These are phyloP conservation scores for Diophrys sp. DNA, from an alignment of 73 alveolate species.

Conservation along the genomic window DNA sequence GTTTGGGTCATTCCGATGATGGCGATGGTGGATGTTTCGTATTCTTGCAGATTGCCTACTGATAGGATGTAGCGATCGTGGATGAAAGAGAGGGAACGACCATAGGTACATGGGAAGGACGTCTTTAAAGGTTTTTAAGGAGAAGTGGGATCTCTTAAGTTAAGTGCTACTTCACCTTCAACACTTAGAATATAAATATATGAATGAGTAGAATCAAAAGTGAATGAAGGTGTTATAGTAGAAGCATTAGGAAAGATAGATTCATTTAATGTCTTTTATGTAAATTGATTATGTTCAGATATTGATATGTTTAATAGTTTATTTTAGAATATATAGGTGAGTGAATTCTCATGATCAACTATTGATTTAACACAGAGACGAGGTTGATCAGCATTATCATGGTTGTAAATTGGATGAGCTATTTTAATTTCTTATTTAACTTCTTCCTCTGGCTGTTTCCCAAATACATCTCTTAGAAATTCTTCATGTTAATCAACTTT, in stretches of 20 bases:
- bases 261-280: background rate
- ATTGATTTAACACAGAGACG: background rate
- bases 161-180: background rate
- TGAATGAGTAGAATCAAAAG: background rate
- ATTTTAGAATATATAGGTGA: background rate
- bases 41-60: background rate
- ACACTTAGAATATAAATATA: background rate
- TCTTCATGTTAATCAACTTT: too few species aligned
- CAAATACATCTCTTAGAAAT: too few species aligned
- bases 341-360: background rate
- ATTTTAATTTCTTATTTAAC: too few species aligned
- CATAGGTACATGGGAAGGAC: background rate
- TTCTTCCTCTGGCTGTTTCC: too few species aligned
- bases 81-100: background rate
- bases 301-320: too few species aligned
- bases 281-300: background rate
- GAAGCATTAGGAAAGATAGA: background rate
- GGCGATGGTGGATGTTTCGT: background rate
- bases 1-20: background rate
- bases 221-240: too few species aligned
- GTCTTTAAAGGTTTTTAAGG: background rate
- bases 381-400: too few species aligned
- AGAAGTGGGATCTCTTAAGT: background rate
- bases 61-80: background rate
- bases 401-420: too few species aligned